These are phyloP conservation scores for Ganoderma leucocontextum DNA, from an alignment of 1,284 basidiomycete species.

Conservation along the genomic window DNA sequence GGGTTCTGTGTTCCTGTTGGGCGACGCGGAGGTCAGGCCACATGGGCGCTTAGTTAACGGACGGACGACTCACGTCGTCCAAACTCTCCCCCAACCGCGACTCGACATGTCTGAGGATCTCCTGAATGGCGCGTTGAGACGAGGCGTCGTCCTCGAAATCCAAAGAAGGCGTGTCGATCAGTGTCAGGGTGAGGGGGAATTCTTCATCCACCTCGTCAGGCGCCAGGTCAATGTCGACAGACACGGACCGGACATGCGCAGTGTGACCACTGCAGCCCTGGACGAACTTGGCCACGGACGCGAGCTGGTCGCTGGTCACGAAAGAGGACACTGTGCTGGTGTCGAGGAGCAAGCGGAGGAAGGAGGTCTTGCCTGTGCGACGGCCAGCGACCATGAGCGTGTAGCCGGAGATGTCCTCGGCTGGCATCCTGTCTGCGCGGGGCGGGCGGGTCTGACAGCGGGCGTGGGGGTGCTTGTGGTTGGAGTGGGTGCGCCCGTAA, in stretches of 20 bases:
- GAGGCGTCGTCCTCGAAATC: conserved; percentile 69
- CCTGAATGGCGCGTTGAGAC: conserved; percentile 64
- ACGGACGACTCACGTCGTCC: conserved; percentile 67
- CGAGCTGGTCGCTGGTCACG: conserved; percentile 72
- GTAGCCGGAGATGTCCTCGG: conserved; percentile 50
- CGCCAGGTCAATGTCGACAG: conserved; percentile 71
- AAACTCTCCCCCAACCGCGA: conserved; percentile 69
- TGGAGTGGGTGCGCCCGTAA: conserved; percentile 38
- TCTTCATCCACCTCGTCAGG: conserved; percentile 45
- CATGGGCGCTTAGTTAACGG: conserved; percentile 26
- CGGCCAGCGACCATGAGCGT: conserved; percentile 80
- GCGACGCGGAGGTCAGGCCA: conserved; percentile 27
- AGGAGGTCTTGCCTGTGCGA: conserved; percentile 82
- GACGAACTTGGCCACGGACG: conserved; percentile 78
- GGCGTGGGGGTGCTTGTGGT: conserved; percentile 47
- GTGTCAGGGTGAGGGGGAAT: conserved; percentile 65
- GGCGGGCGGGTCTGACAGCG: conserved; percentile 30
- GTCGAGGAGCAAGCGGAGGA: conserved; percentile 80
- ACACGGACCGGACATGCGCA: conserved; percentile 68
- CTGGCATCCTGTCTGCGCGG: conserved; percentile 35
- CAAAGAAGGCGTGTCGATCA: conserved; percentile 82
- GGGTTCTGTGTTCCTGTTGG: conserved; percentile 69
- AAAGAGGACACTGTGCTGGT: conserved; percentile 67
- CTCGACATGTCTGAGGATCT: conserved; percentile 74
- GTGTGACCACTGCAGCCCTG: conserved; percentile 75